These are phyloP conservation scores for Physaria fendleri DNA, from an alignment of 345 rosid species.

Conservation along the genomic window DNA sequence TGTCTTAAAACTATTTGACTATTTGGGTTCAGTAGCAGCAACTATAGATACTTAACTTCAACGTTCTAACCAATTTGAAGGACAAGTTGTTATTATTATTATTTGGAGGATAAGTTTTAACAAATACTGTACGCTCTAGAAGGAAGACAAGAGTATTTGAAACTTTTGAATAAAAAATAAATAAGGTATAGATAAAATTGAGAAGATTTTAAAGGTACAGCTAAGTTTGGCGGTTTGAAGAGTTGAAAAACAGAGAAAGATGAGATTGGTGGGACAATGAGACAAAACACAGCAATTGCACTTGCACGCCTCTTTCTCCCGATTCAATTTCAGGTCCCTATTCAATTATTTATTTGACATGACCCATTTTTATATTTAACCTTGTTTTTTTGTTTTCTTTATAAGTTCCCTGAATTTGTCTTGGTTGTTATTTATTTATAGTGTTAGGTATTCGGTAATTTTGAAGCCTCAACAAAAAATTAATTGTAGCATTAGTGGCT, in stretches of 20 bases:
- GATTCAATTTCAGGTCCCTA: constrained; percentile 7
- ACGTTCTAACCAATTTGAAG: not conserved
- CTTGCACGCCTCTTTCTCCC: constrained; percentile 20
- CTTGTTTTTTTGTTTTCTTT: too few species aligned
- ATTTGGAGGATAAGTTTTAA: too few species aligned
- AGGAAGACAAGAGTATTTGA: too few species aligned
- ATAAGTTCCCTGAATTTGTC: not conserved
- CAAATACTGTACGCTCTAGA: too few species aligned
- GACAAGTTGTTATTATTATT: not conserved
- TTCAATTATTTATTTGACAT: not conserved
- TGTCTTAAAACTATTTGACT: not conserved
- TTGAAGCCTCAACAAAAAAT: not conserved
- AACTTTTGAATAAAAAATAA: too few species aligned
- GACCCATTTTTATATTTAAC: not conserved
- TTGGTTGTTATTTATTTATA: not conserved
- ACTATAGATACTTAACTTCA: not conserved
- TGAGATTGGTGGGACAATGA: constrained; percentile 12
- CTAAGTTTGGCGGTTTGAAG: constrained; percentile 30
- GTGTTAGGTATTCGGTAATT: not conserved
- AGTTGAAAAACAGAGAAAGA: constrained; percentile 19
- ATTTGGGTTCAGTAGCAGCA: not conserved
- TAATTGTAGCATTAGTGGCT: too few species aligned
- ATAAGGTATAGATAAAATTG: not conserved
- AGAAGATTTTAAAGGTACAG: constrained; percentile 8
- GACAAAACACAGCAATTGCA: constrained; percentile 11